phyloP scores from a whole-genome alignment of 345 rosid genomes.

The Euphorbia lathyris region DNA sequence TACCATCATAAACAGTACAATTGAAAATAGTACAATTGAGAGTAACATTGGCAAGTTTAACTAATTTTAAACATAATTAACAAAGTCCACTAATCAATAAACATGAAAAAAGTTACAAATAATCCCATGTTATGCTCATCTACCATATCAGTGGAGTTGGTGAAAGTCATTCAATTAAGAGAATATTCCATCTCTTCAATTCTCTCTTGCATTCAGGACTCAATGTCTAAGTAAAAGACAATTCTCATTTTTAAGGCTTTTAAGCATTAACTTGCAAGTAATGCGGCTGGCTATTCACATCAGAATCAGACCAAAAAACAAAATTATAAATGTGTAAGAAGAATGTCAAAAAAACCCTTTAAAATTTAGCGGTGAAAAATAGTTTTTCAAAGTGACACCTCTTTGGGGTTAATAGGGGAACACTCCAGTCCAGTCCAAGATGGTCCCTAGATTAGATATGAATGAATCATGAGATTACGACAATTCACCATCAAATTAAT shows the following conservation, averaged over 20 bases:
- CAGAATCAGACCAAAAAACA: not conserved
- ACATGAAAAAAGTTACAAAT: too few species aligned
- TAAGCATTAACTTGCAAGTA: not conserved
- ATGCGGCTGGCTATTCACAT: not conserved
- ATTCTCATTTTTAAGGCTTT: not conserved
- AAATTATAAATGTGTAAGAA: not conserved
- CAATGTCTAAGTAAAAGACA: too few species aligned
- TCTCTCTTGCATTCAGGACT: too few species aligned
- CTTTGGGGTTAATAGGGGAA: conserved; percentile 1
- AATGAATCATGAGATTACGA: conserved; percentile 22
- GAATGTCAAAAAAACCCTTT: not conserved
- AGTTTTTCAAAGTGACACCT: not conserved
- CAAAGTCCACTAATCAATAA: too few species aligned
- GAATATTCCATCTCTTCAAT: too few species aligned
- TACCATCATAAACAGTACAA: too few species aligned
- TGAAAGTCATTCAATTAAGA: too few species aligned
- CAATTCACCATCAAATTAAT: conserved; percentile 18
- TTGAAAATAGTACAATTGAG: too few species aligned
- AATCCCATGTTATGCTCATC: too few species aligned
- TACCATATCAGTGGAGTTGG: too few species aligned
- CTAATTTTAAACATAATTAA: too few species aligned
- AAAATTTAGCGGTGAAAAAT: not conserved
- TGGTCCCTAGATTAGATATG: not conserved
- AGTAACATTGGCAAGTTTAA: too few species aligned
- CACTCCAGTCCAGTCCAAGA: not conserved